Evolutionary conservation across 176 grass and related monocot genomes (phyloP).

Genomic region (Raddia guianensis): DNA sequence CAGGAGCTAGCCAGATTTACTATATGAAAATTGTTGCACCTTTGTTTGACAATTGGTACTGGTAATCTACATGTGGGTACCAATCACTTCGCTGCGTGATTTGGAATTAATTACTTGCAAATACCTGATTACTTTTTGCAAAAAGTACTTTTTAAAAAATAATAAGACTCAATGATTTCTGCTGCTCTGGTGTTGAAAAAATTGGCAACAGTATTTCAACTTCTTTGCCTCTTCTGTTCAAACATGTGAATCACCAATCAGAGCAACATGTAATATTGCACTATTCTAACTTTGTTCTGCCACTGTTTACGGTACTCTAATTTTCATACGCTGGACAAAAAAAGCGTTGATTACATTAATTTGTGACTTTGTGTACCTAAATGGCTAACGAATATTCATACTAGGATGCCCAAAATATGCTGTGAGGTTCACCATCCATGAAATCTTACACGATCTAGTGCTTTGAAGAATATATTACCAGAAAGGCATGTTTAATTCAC

Average conservation of each 20-base stretch:
- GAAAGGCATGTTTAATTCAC: background rate
- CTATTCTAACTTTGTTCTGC: background rate
- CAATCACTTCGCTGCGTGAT: background rate
- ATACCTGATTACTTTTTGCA: background rate
- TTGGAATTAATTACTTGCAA: background rate
- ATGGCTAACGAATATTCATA: background rate
- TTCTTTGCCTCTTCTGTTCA: background rate
- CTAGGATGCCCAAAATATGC: background rate
- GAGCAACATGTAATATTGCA: slow-evolving; percentile 21
- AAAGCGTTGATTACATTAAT: background rate
- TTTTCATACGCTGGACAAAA: background rate
- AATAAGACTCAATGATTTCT: background rate
- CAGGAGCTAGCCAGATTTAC: background rate
- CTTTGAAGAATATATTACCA: slow-evolving; percentile 5
- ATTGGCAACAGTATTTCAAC: background rate
- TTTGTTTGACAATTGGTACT: slow-evolving; percentile 2
- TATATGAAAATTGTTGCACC: background rate
- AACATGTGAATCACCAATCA: background rate
- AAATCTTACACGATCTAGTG: slow-evolving; percentile 19
- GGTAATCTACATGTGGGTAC: slow-evolving; percentile 3
- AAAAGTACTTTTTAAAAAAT: no score
- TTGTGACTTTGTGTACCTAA: slow-evolving; percentile 13
- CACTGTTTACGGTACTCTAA: background rate
- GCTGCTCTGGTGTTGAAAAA: background rate
- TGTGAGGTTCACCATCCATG: background rate